Conservation (phyloP, 2,329 filamentous ascomycete species). For the Fusarium sp. region DNA sequence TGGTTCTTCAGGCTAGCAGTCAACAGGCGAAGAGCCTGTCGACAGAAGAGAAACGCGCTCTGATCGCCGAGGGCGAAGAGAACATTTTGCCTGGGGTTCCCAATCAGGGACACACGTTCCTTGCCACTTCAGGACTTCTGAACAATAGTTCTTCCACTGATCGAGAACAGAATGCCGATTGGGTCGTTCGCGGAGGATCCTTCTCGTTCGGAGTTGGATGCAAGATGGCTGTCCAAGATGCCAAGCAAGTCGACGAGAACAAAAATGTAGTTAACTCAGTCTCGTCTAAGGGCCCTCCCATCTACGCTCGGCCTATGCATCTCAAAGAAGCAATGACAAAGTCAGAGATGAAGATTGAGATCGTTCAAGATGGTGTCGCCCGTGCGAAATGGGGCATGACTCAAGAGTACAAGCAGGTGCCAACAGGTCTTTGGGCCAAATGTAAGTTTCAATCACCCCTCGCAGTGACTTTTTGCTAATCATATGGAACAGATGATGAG, state of each 20-base stretch:
- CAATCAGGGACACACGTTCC: not conserved
- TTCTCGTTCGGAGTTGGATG: not conserved
- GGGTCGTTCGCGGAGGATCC: not conserved
- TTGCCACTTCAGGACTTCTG: not conserved
- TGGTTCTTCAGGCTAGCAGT: not conserved
- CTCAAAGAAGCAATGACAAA: not conserved
- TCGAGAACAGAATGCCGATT: not conserved
- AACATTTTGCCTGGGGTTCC: too few relatives aligned
- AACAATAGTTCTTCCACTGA: not conserved
- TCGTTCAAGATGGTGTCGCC: not conserved
- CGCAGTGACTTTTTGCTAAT: accelerated
- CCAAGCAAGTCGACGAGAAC: not conserved
- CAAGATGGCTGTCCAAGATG: not conserved
- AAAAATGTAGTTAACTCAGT: not conserved
- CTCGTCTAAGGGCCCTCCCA: accelerated
- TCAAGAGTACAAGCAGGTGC: accelerated
- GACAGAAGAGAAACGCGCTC: accelerated
- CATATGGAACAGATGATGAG: not conserved
- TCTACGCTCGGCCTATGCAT: not conserved
- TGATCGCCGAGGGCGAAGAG: accelerated
- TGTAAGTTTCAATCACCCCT: not conserved
- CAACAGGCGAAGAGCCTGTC: not conserved
- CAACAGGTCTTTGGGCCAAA: not conserved
- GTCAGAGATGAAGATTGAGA: not conserved
- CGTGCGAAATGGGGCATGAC: not conserved